These are phyloP conservation scores for Peltaster fructicola DNA, from an alignment of 2,329 filamentous ascomycete species.

Conservation along the genomic window DNA sequence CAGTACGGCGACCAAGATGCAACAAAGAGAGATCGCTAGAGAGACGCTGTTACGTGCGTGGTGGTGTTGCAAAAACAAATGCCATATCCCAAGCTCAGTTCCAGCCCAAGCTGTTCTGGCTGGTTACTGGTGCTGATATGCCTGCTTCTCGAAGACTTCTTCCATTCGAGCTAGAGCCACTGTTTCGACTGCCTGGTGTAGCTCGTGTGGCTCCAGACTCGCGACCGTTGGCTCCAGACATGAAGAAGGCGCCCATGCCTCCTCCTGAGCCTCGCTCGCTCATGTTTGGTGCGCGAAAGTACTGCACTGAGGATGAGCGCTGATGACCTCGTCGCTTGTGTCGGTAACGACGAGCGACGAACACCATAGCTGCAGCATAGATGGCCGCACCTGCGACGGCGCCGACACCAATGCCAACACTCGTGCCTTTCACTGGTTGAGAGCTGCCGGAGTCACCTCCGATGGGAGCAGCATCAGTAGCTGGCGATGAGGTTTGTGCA, in stretches of 20 bases:
- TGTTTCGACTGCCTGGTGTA: constrained; percentile 20
- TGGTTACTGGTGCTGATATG: constrained; percentile 80
- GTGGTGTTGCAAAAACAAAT: constrained; percentile 2
- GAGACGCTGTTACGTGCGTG: too few species aligned
- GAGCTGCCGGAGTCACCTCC: constrained; percentile 33
- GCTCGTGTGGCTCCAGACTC: constrained; percentile 16
- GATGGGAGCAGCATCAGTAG: constrained; percentile 31
- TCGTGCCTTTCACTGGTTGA: constrained; percentile 45
- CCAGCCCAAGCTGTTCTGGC: constrained; percentile 91
- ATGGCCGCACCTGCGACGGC: constrained; percentile 43
- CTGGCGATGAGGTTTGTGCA: constrained; percentile 15
- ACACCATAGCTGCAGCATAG: constrained; percentile 91
- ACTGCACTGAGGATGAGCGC: constrained; percentile 59
- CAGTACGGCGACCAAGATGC: too few species aligned
- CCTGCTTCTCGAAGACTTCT: constrained; percentile 47
- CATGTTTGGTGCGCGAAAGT: constrained; percentile 42
- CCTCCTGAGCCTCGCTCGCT: constrained; percentile 21
- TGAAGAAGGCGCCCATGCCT: constrained; percentile 33
- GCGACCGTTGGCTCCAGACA: constrained; percentile 46
- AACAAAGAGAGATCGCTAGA: too few species aligned
- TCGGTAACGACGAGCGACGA: constrained; percentile 79
- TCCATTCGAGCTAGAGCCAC: constrained; percentile 48
- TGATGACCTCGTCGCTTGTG: constrained; percentile 51
- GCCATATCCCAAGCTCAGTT: constrained; percentile 39
- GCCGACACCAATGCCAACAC: constrained; percentile 21